Conservation (phyloP, 2,329 filamentous ascomycete genomes). For the Calonectria pseudoreteaudii region DNA sequence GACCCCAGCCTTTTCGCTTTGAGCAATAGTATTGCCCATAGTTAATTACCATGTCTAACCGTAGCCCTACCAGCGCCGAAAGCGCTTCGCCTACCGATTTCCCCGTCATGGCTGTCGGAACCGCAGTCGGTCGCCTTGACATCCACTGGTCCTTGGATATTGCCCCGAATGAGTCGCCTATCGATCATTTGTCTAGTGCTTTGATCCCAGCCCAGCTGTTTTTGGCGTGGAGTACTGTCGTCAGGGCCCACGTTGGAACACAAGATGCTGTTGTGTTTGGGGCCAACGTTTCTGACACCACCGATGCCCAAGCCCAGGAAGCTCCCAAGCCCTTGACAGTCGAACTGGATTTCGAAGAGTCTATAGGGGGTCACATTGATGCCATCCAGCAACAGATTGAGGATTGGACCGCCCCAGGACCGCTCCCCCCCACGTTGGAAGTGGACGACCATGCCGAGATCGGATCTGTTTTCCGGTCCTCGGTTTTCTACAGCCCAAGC, state of each 20-base stretch:
- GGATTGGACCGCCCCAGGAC: not conserved
- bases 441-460: not conserved
- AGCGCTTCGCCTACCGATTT: not conserved
- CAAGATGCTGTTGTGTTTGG: not conserved
- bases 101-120: not conserved
- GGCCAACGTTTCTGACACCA: not conserved
- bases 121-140: not conserved
- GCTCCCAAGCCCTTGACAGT: not conserved
- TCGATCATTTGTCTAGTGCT: not conserved
- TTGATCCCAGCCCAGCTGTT: not conserved
- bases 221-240: not conserved
- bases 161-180: not conserved
- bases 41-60: not conserved
- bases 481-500: not conserved
- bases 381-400: not conserved
- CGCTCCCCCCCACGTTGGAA: not conserved
- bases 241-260: not conserved
- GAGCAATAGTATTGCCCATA: not conserved
- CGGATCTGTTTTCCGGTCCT: not conserved
- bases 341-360: not conserved
- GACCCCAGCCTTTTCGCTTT: not conserved
- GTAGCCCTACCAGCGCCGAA: not conserved
- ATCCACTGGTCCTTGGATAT: not conserved
- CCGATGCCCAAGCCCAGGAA: not conserved
- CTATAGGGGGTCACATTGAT: not conserved